Conservation (phyloP, 352 stramenopile genomes). For the Globisporangium rhizosaccharum region DNA sequence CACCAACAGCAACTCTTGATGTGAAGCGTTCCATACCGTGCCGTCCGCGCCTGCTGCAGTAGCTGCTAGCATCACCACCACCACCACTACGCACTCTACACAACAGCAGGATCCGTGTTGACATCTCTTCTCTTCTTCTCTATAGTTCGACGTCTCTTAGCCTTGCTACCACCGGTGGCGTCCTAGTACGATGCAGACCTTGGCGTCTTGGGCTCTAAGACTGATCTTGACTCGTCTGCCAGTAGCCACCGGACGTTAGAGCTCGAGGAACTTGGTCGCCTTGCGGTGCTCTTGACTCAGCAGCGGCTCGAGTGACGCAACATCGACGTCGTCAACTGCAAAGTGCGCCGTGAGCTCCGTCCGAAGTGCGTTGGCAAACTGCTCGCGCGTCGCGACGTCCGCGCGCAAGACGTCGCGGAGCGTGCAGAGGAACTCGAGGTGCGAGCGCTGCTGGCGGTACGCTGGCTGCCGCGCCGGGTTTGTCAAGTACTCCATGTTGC, state of each 20-base stretch:
- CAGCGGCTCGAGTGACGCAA: conserved; percentile 42
- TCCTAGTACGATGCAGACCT: no score
- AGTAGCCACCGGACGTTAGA: conserved; percentile 15
- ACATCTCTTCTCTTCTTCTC: no score
- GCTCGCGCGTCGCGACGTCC: conserved; percentile 28
- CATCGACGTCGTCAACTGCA: conserved; percentile 40
- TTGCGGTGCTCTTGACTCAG: conserved; percentile 53
- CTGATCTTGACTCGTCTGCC: no score
- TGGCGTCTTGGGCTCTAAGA: no score
- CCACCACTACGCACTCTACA: no score
- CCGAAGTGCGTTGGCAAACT: conserved; percentile 39
- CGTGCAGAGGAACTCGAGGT: conserved; percentile 92
- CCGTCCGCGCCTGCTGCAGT: no score
- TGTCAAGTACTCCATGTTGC: conserved; percentile 94
- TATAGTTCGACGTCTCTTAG: no score
- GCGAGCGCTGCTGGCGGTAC: conserved; percentile 90
- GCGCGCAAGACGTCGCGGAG: conserved; percentile 71
- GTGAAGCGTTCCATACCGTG: no score
- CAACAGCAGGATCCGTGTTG: no score
- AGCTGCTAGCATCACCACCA: no score
- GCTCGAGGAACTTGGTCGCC: conserved; percentile 52
- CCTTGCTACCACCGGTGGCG: no score
- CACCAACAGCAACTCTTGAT: no score
- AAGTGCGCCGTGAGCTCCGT: conserved; percentile 54
- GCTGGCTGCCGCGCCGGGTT: conserved; percentile 92